These are phyloP conservation scores for Penicillium sp. DNA, from an alignment of 2,329 filamentous ascomycete species.

Conservation along the genomic window DNA sequence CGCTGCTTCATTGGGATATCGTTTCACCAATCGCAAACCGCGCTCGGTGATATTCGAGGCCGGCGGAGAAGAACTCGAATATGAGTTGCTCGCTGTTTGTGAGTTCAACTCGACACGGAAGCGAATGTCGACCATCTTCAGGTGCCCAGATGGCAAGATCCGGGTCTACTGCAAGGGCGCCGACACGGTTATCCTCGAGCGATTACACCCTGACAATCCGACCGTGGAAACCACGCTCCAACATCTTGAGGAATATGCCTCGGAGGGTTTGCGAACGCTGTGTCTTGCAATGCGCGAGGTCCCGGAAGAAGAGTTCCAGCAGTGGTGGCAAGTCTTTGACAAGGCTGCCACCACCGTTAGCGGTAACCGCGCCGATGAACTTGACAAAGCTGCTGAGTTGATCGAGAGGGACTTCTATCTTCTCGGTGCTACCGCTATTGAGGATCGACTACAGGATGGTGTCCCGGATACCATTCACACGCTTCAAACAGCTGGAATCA, in stretches of 20 bases:
- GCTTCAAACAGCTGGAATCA: constrained; percentile 93
- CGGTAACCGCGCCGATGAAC: constrained; percentile 87
- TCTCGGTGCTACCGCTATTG: constrained; percentile 92
- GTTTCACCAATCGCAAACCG: constrained; percentile 86
- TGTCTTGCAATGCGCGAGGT: constrained; percentile 94
- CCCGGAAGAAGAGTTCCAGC: constrained; percentile 80
- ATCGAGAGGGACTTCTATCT: constrained; percentile 91
- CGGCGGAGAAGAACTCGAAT: constrained; percentile 70
- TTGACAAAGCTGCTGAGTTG: constrained; percentile 94
- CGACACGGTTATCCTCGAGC: constrained; percentile 94
- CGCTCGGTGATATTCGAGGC: constrained; percentile 80
- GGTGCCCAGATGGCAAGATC: constrained; percentile 93
- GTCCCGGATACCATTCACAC: constrained; percentile 98
- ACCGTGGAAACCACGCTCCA: constrained; percentile 86
- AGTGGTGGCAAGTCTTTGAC: constrained; percentile 86
- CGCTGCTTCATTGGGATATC: constrained; percentile 80
- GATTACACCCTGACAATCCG: constrained; percentile 77
- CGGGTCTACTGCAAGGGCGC: constrained; percentile 94
- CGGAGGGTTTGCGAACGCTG: constrained; percentile 89
- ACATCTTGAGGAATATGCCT: constrained; percentile 97
- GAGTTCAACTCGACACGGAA: constrained; percentile 98
- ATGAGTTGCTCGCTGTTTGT: constrained; percentile 91
- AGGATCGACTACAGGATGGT: constrained; percentile 93
- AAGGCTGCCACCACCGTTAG: constrained; percentile 85
- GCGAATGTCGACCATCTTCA: constrained; percentile 95